phyloP scores from a whole-genome alignment of 2,329 filamentous ascomycete genomes.

The Colletotrichum sp. region DNA sequence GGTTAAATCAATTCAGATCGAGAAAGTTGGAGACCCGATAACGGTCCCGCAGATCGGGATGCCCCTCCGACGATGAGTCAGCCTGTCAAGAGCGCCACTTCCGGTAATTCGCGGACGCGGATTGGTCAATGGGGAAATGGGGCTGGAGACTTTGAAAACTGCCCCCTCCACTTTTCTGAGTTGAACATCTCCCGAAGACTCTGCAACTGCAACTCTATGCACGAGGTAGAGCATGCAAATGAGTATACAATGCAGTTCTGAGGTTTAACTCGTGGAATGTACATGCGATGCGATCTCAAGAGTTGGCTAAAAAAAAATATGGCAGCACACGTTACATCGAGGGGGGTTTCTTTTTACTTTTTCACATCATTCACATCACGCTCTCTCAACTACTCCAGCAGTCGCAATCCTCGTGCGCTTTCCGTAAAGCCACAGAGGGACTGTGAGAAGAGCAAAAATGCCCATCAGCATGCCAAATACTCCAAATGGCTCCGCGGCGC shows the following conservation, averaged over 20 bases:
- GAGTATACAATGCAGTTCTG: not conserved
- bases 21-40: not conserved
- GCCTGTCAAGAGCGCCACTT: not conserved
- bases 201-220: not conserved
- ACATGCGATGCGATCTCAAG: not conserved
- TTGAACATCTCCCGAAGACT: not conserved
- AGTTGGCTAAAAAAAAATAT: not conserved
- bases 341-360: not conserved
- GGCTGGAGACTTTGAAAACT: not conserved
- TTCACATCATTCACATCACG: not conserved
- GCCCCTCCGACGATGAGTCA: not conserved
- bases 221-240: not conserved
- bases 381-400: not conserved
- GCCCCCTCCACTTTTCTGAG: not conserved
- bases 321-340: not conserved
- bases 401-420: conserved; percentile 43
- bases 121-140: not conserved
- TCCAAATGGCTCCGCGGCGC: conserved; percentile 54
- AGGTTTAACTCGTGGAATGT: not conserved
- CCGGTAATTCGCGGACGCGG: not conserved
- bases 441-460: conserved; percentile 43
- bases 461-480: conserved; percentile 58
- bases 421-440: conserved; percentile 38
- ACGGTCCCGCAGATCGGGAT: not conserved
- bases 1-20: not conserved